Base-by-base conservation (phyloP, 2,329 filamentous ascomycete species). In the Pseudogymnoascus destructans region DNA sequence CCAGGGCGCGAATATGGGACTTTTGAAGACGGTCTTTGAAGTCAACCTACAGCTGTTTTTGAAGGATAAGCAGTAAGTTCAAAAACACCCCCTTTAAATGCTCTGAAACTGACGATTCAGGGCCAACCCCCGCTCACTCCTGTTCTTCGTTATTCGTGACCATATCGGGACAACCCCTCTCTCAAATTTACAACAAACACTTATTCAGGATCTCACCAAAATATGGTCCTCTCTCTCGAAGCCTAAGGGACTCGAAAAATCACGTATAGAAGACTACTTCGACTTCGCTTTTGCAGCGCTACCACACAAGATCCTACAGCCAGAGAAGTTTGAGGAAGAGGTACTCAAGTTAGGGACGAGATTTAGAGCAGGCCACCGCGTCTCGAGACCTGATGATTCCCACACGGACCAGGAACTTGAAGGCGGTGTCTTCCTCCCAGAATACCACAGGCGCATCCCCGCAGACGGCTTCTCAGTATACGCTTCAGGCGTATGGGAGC, bases 71-170 rank as follows among this genome's bases (percentile, higher is more conserved):
- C 89, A 89, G 87, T 92, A 79, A 67, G 84, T 75, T 36, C 38
- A 27, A 36, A 13, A 9, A 52, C 11, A 11, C 15, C 30, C 13
- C 30, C 21, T 30, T 30, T 52, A 52, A 17, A 3, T n/a, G 69
- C 25, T 32, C 62, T 64, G 59, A 65, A 60, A 70, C 66, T 60
- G 15, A 62, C 55, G 35, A 54, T 60, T 42, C 64, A 93, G 87
- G 66, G 90, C 88, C 15, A 90, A 85, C 27, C 89, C 92, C 27
- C 82, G 91, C 63, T 97, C 92, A 10, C 82, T 98, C 56, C 80
- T 98, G 33, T 97, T 98, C 77, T 98, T 98, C 75, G 93, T 98
- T 64, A 96, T 98, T 67, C 90, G 93, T 71, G 93, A 98, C 71
- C 92, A 96, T 71, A 81, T 97, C 63, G 93, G 93, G 63, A 89